A percentile compares a stretch with the other conserved stretches of the same genome.
Conservation (phyloP, 2,329 filamentous ascomycete species). For the Uncinocarpus reesii region DNA sequence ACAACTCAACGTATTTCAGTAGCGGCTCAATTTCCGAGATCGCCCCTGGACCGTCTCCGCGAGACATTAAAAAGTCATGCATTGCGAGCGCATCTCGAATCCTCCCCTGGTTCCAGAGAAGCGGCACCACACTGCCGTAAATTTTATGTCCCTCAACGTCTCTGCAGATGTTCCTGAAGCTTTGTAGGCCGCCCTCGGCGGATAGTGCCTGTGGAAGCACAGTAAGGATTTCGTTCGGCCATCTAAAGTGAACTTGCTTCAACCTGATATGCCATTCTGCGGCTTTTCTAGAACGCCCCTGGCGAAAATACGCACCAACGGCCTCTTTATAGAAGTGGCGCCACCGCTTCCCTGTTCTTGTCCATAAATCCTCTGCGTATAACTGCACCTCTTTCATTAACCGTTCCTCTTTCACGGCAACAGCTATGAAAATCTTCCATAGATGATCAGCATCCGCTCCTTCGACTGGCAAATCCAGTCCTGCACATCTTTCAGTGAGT, state of each 20-base stretch:
- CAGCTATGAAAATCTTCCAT: conserved; percentile 34
- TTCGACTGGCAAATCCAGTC: conserved; percentile 28
- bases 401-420: conserved; percentile 27
- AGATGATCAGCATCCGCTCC: conserved; percentile 32
- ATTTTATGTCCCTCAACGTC: conserved; percentile 30
- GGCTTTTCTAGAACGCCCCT: conserved; percentile 25
- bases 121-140: conserved; percentile 37
- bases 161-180: conserved; percentile 37
- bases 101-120: conserved; percentile 30
- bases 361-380: conserved; percentile 35
- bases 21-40: conserved; percentile 33
- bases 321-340: conserved; percentile 30
- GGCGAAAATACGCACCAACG: conserved; percentile 28
- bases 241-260: conserved; percentile 26
- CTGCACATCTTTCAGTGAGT: conserved; percentile 25
- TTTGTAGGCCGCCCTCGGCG: conserved; percentile 21
- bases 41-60: conserved; percentile 34
- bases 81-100: conserved; percentile 36
- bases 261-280: conserved; percentile 31
- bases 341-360: conserved; percentile 32
- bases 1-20: conserved; percentile 30
- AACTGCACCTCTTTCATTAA: conserved; percentile 27
- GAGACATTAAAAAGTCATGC: conserved; percentile 37
- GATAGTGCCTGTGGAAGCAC: conserved; percentile 25
- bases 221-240: conserved; percentile 23